Base-by-base conservation (phyloP, 306 rosid genomes). In the Casuarina glauca region DNA sequence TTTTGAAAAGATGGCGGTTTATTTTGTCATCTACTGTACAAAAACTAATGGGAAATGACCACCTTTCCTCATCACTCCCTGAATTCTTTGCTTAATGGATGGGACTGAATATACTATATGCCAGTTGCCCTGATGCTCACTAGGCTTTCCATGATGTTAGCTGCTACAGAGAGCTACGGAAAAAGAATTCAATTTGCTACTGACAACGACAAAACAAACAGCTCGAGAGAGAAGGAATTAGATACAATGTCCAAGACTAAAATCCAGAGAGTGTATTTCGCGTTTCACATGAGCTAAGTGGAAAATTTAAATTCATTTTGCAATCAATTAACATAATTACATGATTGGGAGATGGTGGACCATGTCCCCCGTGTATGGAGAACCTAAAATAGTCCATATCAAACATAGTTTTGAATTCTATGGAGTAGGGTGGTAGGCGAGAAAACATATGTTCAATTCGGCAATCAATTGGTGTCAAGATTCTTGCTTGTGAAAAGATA, bases 1-100 rank as follows among this genome's bases (percentile, higher is more conserved):
- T 66, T 17, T 72, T 26, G 74, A 15, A 80, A 70, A 43, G 11
- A 76, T 41, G 69, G 77, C 43, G 61, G 69, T 51, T 72, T 42
- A 51, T 76, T 80, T 75, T 76, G 84, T 81, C 84, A 69, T n/a
- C 63, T 49, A 70, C 75, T 16, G 71, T 48, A 8, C 36, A 38
- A 68, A 74, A 19, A 43, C n/a, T 5, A 16, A 15, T 49, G 64
- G 49, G 73, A 74, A 26, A 74, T 48, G 69, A 66, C 70, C 41
- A 57, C 36, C 16, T 38, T 68, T 13, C 26, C 70, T 67, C 79
- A 15, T 44, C 53, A 4, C 36, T 44, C 54, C 54, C 26, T 75
- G 55, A 73, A 77, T 77, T 61, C 70, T 70, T 73, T 77, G 79
- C 79, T 60, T 70, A 45, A 53, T 72, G 55, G 58, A 13, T 6